Evolutionary conservation across 192 early-diverging fungal genomes (phyloP), one percentile per base, ranked within the genome.

Genomic region (Thamnidium elegans): DNA sequence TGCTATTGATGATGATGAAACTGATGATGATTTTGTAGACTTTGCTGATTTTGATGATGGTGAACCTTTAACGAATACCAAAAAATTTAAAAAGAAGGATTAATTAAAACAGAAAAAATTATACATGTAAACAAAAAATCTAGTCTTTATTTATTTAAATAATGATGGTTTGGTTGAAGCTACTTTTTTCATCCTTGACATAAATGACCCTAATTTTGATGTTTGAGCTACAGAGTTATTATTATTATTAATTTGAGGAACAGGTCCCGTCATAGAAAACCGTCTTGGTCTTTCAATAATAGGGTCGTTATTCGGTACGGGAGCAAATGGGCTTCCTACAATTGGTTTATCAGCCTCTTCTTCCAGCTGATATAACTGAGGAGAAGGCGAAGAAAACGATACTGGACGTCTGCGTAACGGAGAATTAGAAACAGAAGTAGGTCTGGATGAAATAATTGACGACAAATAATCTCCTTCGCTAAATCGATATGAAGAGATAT

Each of bases 381-480:
- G 32, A 32, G 54, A 34, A 32, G 5, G 15, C n/a, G 32, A 32
- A 14, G 54, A 55, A 17, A 55, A 55, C n/a, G 54, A 55, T n/a
- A n/a, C 5, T 15, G 54, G 32, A 2, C 36, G 36, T 9, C 32
- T 31, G 32, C 31, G 54, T n/a, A 55, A 15, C 17, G 15, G 30
- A 55, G 54, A 31, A 7, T 23, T 31, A 14, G 30, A 55, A n/a
- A 11, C 7, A 39, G 36, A 32, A 55, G 30, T 32, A n/a, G 54
- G 54, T 17, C 54, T 55, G 15, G 54, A 55, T n/a, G 54, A 55
- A 31, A 55, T 32, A 13, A 55, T n/a, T 1, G 54, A 55, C 7
- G 54, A 55, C 3, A 55, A 31, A 36, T 31, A 55, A 9, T 55
- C 54, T 7, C 15, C 32, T 55, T 55, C 54, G 15, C 7, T 34